Percentiles rank a stretch among this genome's conserved stretches.
These are phyloP conservation scores for Penicillium sp. DNA, from an alignment of 2,329 filamentous ascomycete species.

Conservation along the genomic window DNA sequence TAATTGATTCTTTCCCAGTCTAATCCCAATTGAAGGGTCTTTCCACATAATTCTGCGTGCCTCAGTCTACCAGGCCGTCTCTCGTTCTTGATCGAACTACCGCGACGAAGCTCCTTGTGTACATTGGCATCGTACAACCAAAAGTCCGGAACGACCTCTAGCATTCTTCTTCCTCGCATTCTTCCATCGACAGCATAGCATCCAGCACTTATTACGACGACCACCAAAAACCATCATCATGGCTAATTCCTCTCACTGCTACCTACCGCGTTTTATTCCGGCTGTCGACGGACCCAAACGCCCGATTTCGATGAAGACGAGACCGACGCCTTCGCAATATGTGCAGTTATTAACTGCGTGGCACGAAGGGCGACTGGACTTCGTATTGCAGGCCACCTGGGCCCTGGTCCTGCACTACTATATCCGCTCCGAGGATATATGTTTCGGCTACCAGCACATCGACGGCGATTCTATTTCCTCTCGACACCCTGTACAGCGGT, in stretches of 20 bases:
- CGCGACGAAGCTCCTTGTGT: background rate
- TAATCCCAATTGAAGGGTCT: constrained; percentile 4
- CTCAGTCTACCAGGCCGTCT: background rate
- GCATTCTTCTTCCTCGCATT: background rate
- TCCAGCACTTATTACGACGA: background rate
- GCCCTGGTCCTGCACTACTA: constrained; percentile 49
- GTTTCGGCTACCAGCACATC: constrained; percentile 47
- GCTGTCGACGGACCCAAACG: constrained; percentile 33
- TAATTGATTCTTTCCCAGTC: background rate
- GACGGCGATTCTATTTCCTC: constrained; percentile 21
- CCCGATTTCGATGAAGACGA: constrained; percentile 39
- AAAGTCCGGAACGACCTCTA: background rate
- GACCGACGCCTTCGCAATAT: constrained; percentile 31
- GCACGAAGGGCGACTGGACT: constrained; percentile 27
- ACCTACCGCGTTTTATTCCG: constrained; percentile 38
- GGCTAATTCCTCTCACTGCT: constrained; percentile 35
- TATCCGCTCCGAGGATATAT: constrained; percentile 50
- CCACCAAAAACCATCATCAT: constrained; percentile 17
- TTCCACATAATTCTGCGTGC: background rate
- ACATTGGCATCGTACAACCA: background rate
- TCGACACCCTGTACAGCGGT: constrained; percentile 22
- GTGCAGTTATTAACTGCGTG: constrained; percentile 35
- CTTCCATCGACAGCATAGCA: background rate
- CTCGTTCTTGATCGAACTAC: constrained; percentile 7
- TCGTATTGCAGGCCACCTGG: constrained; percentile 47